These are phyloP conservation scores for Endoconidiophora polonica DNA, from an alignment of 2,329 filamentous ascomycete genomes.

Conservation along the genomic window DNA sequence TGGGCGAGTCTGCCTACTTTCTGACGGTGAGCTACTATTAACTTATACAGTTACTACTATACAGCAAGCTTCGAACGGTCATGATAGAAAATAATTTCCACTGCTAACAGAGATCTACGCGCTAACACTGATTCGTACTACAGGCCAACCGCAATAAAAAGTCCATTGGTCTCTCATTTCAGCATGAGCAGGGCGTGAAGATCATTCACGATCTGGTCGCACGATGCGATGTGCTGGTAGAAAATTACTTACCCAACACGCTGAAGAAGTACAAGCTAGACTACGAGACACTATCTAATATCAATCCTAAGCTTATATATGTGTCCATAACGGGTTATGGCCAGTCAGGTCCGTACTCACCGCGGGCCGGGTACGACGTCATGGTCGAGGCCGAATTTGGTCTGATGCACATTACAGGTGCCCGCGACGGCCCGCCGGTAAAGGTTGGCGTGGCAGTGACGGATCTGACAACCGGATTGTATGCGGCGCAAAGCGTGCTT, in stretches of 20 bases:
- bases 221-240: conserved; percentile 81
- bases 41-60: neutral
- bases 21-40: conserved; percentile 43
- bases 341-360: conserved; percentile 79
- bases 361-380: conserved; percentile 87
- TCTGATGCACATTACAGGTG: conserved; percentile 94
- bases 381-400: conserved; percentile 99
- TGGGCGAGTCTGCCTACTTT: conserved; percentile 91
- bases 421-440: conserved; percentile 73
- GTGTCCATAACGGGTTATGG: conserved; percentile 95
- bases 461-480: conserved; percentile 85
- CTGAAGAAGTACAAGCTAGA: conserved; percentile 85
- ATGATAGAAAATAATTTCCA: too few species aligned
- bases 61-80: neutral
- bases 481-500: conserved; percentile 91
- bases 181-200: conserved; percentile 64
- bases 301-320: conserved; percentile 82
- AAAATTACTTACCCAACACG: conserved; percentile 86
- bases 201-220: conserved; percentile 74
- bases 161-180: conserved; percentile 80
- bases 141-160: conserved; percentile 96
- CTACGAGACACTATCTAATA: conserved; percentile 59
- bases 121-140: too few species aligned
- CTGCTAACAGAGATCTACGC: neutral
- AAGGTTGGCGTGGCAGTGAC: conserved; percentile 97